Base-by-base conservation (phyloP, 2,329 filamentous ascomycete genomes). In the Penicillium sclerotigenum region DNA sequence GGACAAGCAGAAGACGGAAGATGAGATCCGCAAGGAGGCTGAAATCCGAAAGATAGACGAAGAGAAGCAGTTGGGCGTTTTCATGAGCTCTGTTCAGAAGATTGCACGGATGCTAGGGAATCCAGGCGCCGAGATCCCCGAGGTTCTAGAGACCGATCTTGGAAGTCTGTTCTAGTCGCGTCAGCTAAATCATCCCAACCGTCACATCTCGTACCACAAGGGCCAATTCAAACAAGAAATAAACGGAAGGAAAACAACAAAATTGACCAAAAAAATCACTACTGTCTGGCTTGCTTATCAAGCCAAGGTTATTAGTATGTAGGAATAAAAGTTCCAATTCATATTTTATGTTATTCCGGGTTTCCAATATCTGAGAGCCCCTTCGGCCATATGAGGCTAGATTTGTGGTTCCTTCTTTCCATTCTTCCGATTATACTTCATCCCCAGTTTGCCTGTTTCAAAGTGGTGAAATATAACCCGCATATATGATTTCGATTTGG, bases 51-150 rank as follows among this genome's bases (percentile, higher is more conserved):
- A 33, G 5, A 4, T 6, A 4, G 16, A 28, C 2, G 53, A 45
- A 14, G 52, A 55, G 14, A 26, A 34, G 26, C 31, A 55, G 22
- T 8, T 56, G 26, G 26, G 28, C 5, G 20, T 2, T 13, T 56
- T 56, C 40, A 56, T 56, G 53, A 41, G 53, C 34, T 33, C 22
- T 24, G 33, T 56, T 11, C 53, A 46, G 26, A 18, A 38, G 20
- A 10, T 52, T 16, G 53, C 53, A 4, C 53, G 47, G 11, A 46
- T 56, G 53, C 24, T 56, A 8, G 40, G 20, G 13, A 45, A 50
- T 9, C 28, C 53, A 0, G 20, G 42, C 16, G 20, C 28, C 34
- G 38, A 52, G 4, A 33, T 46, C 20, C 28, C 29, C 5, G 34
- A 52, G 11, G n/a, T 46, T 16, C 41, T 56, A 8, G 33, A 56